These are phyloP conservation scores for Austropuccinia psidii DNA, from an alignment of 1,284 basidiomycete genomes.

Conservation along the genomic window DNA sequence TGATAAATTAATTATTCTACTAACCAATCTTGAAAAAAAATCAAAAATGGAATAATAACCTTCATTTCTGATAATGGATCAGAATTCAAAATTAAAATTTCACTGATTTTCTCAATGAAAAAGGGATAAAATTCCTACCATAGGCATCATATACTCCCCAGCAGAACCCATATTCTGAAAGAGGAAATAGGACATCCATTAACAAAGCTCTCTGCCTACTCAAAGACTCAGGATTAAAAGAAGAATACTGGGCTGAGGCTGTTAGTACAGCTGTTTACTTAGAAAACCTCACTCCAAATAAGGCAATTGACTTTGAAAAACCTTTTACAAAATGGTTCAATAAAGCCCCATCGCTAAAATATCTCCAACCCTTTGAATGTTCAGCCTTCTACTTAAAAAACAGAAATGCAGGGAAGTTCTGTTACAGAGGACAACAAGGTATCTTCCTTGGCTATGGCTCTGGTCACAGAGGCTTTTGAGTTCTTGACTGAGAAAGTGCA, in stretches of 20 bases:
- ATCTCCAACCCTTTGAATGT: slow-evolving; percentile 4
- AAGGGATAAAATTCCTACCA: not conserved
- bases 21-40: not conserved
- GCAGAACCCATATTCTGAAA: not conserved
- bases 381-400: not conserved
- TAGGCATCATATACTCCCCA: not conserved
- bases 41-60: not conserved
- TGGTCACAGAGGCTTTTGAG: not conserved
- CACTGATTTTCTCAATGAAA: not conserved
- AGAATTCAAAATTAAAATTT: not conserved
- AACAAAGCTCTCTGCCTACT: not conserved
- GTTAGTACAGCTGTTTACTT: not conserved
- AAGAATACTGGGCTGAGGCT: not conserved
- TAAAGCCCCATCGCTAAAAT: not conserved
- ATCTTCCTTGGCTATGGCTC: not conserved
- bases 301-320: not conserved
- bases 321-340: not conserved
- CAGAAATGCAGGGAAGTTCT: not conserved
- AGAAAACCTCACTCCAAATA: not conserved
- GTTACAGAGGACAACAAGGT: not conserved
- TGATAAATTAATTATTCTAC: not conserved
- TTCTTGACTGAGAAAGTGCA: not conserved
- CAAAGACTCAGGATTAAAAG: not conserved
- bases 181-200: not conserved
- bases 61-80: not conserved